Base-by-base conservation (phyloP, 2,329 filamentous ascomycete species). In the Botrytis medusae region DNA sequence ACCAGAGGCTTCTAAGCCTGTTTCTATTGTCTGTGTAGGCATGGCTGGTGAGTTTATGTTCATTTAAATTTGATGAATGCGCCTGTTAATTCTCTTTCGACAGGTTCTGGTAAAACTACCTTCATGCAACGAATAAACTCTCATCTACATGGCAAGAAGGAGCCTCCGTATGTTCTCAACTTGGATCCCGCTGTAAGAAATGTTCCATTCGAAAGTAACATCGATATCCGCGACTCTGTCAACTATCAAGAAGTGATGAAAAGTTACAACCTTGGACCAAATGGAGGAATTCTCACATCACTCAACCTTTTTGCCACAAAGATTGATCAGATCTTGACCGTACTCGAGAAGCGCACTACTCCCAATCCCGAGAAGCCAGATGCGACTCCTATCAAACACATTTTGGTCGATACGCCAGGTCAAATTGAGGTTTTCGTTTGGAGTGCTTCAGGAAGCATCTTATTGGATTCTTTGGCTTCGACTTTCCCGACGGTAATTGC, bases 201-300 rank as follows among this genome's bases (percentile, higher is more conserved):
- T 77, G 93, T 98, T 10, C 96, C 97, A 4, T 99, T 98, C 81
- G 95, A 97, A 78, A 91, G 92, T 82, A 99, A 99, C 83, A 98
- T 99, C 84, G 96, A 99, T 84, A 99, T 99, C 79, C 94, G 97
- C 80, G 96, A 99, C 84, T 96, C 93, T 40, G 95, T 99, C 82
- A 98, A 99, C 87, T 99, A 99, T 86, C 96, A 97, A 82, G 95
- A 99, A 84, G 96, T 99, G 76, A 99, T 99, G 97, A 97, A 95
- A 84, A 95, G 98, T 84, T 98, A 98, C 83, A 98, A 98, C 81
- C 89, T 99, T 0, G 96, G 96, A 0, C 96, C 96, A 14, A 99
- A 99, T 84, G 96, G 96, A 70, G 97, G 95, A 64, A 99, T 99
- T 80, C 85, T 99, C 77, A 99, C 97, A 2, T 96, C 93, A 18